Evolutionary conservation across 139 green algal species (phyloP).

Genomic region (Eudorina sp.): DNA sequence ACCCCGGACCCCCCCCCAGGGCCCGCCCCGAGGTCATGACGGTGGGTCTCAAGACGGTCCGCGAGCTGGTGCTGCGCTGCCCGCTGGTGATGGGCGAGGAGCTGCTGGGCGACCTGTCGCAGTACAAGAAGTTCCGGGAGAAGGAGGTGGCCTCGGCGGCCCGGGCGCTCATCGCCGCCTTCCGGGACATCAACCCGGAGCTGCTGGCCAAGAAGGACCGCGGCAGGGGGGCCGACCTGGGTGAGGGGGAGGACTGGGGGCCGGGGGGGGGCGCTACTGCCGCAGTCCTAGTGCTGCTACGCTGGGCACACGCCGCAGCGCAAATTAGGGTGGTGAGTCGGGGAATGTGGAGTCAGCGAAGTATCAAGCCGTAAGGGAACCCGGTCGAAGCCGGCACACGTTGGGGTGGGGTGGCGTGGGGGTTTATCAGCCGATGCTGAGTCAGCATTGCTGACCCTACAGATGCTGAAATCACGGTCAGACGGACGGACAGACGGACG

Average conservation of each 20-base stretch:
- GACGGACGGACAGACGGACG: no score
- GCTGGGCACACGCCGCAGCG: no score
- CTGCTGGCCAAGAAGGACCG: constrained; percentile 95
- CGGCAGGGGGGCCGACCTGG: constrained; percentile 84
- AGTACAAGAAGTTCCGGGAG: constrained; percentile 91
- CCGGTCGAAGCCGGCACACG: no score
- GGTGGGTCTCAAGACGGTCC: constrained; percentile 92
- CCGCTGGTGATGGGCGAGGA: constrained; percentile 93
- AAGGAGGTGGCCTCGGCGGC: constrained; percentile 89
- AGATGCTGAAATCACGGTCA: no score
- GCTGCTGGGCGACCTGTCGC: constrained; percentile 89
- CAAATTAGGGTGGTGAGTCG: no score
- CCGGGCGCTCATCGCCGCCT: constrained; percentile 86
- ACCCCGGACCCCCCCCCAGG: constrained; percentile 21
- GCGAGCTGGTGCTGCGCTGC: constrained; percentile 89
- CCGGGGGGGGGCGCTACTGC: no score
- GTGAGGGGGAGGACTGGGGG: constrained; percentile 8
- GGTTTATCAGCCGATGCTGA: no score
- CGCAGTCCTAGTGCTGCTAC: no score
- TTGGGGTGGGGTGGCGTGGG: no score
- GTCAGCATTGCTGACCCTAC: no score
- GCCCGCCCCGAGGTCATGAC: constrained; percentile 85
- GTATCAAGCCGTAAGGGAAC: no score
- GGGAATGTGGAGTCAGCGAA: no score
- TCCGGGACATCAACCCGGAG: constrained; percentile 90